Evolutionary conservation across 176 grass and related monocot genomes (phyloP), one percentile per base, ranked within the genome.

Genomic region (Juncus inflexus): DNA sequence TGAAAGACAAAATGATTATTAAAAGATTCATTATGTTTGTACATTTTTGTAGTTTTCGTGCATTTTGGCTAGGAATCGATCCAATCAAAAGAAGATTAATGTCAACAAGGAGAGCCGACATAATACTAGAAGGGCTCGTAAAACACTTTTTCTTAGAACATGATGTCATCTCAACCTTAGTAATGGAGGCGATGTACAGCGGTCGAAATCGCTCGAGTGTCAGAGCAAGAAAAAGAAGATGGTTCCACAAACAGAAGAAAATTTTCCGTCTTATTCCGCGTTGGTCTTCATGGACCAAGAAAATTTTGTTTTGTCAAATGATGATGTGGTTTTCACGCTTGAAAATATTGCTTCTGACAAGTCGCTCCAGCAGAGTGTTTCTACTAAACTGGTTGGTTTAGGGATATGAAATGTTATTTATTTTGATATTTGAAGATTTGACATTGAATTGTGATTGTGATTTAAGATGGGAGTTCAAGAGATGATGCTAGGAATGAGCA

Each of bases 61-160:
- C 79, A 59, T 95, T 95, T 64, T 95, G 90, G 90, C 72, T 83
- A 70, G 81, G 75, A 73, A 74, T 83, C 67, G 85, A 89, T 10
- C 67, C 85, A 43, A 59, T 52, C 45, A 79, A 78, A 36, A 89
- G 72, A 42, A 39, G 12, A 40, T 72, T 59, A 60, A 95, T 94
- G 84, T 85, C 85, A 71, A 82, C 78, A 72, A 84, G 89, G 69
- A 94, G 80, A 83, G 83, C 54, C 4, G 76, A 89, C 15, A 75
- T 54, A 60, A 83, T 95, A 77, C 53, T 95, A 67, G 89, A 89
- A 77, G 70, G 88, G 55, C 57, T 83, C 14, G 82, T 95, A 61
- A 95, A 95, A 51, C 76, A 88, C 61, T 89, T 95, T 77, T 95
- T 89, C 79, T 64, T 81, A 0, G 90, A 95, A 74, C 88, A 95